These are phyloP conservation scores for Solanum sejunctum DNA, from an alignment of 257 asterid genomes.

Conservation along the genomic window DNA sequence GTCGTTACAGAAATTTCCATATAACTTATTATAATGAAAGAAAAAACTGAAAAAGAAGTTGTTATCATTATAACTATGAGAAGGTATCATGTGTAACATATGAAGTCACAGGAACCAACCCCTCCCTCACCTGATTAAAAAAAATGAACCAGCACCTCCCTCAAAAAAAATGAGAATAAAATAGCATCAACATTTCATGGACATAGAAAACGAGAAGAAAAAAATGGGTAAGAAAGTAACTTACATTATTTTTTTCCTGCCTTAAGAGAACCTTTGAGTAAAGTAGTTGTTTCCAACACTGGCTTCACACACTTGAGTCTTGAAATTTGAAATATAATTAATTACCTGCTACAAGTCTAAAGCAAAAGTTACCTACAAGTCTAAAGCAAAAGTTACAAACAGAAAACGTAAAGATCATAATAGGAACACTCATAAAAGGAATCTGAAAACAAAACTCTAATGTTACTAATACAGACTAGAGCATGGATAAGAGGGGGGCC, in stretches of 20 bases:
- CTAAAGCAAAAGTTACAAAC: neutral
- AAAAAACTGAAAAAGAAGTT: neutral
- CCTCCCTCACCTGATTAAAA: neutral
- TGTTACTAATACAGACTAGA: neutral
- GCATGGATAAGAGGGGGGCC: neutral
- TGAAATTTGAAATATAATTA: neutral
- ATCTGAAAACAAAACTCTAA: neutral
- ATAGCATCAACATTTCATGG: neutral
- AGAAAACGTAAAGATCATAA: neutral
- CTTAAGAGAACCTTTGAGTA: neutral
- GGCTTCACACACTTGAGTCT: neutral
- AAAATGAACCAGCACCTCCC: neutral
- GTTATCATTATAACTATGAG: neutral
- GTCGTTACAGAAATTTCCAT: neutral
- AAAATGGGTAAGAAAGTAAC: neutral
- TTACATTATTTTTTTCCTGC: neutral
- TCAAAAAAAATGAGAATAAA: neutral
- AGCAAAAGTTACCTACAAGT: neutral
- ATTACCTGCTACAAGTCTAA: neutral
- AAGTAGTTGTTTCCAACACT: neutral
- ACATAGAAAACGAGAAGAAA: neutral
- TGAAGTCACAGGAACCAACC: neutral
- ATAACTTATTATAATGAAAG: neutral
- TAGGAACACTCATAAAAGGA: neutral
- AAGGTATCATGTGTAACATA: neutral